These are phyloP conservation scores for Lippia alba DNA, from an alignment of 305 asterid species.

Conservation along the genomic window DNA sequence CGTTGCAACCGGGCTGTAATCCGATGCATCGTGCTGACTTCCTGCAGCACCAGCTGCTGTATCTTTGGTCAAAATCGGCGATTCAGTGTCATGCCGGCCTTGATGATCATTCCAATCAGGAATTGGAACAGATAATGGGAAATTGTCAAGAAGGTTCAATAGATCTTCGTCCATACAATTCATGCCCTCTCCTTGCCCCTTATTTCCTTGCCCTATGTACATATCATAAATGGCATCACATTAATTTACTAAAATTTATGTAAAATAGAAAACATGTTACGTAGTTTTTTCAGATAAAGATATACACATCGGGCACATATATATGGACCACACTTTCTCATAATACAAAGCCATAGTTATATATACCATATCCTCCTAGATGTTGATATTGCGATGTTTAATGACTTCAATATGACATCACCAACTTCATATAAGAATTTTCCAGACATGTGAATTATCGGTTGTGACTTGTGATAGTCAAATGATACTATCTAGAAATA, in stretches of 20 bases:
- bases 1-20: conserved; percentile 39
- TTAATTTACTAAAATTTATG: no score
- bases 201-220: conserved; percentile 33
- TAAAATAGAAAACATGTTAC: no score
- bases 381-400: conserved; percentile 6
- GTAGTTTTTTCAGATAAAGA: no score
- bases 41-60: conserved; percentile 25
- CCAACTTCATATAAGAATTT: conserved; percentile 5
- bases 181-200: conserved; percentile 27
- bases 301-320: no score
- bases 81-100: conserved; percentile 33
- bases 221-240: not conserved
- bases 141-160: conserved; percentile 56
- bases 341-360: no score
- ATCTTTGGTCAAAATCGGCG: conserved; percentile 33
- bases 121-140: conserved; percentile 56
- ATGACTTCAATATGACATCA: not conserved
- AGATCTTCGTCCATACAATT: conserved; percentile 59
- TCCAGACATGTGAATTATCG: not conserved
- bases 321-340: no score
- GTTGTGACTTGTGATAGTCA: no score
- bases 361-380: not conserved
- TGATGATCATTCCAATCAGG: conserved; percentile 62
- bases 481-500: no score
- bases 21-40: conserved; percentile 35